A percentile compares a stretch with the other conserved stretches of the same genome.
Evolutionary conservation across 805 yeast species (phyloP).

Genomic region (Teunomyces pallodes): DNA sequence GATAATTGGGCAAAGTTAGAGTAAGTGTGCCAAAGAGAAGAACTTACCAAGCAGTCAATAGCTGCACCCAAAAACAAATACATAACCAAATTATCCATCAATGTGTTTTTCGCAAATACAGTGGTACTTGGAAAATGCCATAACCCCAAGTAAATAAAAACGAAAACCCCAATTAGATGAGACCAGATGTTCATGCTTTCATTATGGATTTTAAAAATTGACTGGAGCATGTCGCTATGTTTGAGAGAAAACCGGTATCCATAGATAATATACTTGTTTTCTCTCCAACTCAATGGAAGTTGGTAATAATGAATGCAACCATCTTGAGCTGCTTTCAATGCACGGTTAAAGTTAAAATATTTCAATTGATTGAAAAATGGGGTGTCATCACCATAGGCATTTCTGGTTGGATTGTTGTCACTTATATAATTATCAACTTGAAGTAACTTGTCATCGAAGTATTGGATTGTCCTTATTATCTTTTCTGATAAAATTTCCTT

Average conservation of each 20-base stretch:
- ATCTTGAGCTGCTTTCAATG: constrained; percentile 56
- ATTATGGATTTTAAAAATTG: constrained; percentile 69
- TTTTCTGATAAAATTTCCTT: constrained; percentile 33
- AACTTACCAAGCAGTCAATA: constrained; percentile 71
- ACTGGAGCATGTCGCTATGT: constrained; percentile 56
- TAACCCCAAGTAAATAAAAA: constrained; percentile 54
- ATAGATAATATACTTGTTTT: constrained; percentile 75
- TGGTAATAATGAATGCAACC: constrained; percentile 76
- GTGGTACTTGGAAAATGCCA: constrained; percentile 63
- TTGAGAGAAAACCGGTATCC: constrained; percentile 83
- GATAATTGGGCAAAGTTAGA: constrained; percentile 65
- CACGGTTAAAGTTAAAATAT: constrained; percentile 41
- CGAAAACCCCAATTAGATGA: constrained; percentile 68
- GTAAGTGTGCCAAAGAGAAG: constrained; percentile 90
- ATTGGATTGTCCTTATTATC: constrained; percentile 41
- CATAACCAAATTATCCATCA: constrained; percentile 49
- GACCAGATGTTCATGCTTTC: constrained; percentile 95
- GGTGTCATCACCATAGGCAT: constrained; percentile 20
- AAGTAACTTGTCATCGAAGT: constrained; percentile 39
- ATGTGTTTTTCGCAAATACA: constrained; percentile 43
- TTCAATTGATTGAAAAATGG: constrained; percentile 32
- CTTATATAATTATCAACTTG: constrained; percentile 39
- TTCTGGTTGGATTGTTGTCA: constrained; percentile 29
- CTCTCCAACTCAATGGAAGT: constrained; percentile 90
- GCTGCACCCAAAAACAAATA: constrained; percentile 70